A percentile compares a stretch with the other conserved stretches of the same genome.
phyloP scores from a whole-genome alignment of 257 asterid genomes.

The Penstemon barbatus region DNA sequence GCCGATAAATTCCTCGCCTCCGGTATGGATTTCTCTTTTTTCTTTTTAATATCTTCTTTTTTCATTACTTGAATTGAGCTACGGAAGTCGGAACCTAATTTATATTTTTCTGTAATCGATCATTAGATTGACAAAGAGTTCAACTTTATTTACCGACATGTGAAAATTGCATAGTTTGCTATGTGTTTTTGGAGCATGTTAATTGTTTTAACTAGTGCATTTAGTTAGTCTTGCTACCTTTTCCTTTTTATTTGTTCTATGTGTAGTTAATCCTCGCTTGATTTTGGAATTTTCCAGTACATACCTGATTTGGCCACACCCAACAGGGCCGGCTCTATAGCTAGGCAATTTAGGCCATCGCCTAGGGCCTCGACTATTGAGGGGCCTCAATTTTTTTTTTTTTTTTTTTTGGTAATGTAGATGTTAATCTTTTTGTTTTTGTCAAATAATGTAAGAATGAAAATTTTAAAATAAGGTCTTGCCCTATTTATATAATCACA shows the following conservation, averaged over 20 bases:
- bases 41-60: neutral
- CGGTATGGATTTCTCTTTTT: conserved; percentile 34
- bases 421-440: too few relatives aligned
- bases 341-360: too few relatives aligned
- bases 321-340: too few relatives aligned
- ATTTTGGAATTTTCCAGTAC: too few relatives aligned
- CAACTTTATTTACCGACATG: conserved; percentile 1
- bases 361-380: too few relatives aligned
- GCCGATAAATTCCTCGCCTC: conserved; percentile 69
- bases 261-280: conserved; percentile 1
- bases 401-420: too few relatives aligned
- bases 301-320: too few relatives aligned
- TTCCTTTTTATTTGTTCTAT: neutral
- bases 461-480: too few relatives aligned
- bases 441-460: too few relatives aligned
- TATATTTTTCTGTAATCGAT: neutral
- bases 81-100: neutral
- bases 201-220: neutral
- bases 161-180: neutral
- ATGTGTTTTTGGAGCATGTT: conserved; percentile 18
- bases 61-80: neutral
- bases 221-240: neutral
- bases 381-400: too few relatives aligned
- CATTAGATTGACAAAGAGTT: conserved; percentile 15
- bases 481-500: too few relatives aligned